Conservation (phyloP, 1,284 basidiomycete species). For the Cryptococcus sp. region DNA sequence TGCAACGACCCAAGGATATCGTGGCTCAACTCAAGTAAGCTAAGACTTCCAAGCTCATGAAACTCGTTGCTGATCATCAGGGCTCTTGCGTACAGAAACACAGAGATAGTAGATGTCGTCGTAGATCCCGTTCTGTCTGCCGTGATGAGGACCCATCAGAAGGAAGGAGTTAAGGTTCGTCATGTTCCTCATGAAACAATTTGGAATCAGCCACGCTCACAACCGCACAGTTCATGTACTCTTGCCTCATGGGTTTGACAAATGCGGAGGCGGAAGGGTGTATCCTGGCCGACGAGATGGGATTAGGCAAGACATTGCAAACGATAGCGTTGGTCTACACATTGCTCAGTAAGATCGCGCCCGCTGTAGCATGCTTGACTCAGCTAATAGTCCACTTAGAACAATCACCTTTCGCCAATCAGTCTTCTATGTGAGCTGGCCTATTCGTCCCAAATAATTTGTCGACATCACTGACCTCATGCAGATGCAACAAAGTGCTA, state of each 20-base stretch:
- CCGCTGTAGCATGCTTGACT: not conserved
- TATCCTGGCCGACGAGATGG: conserved; percentile 97
- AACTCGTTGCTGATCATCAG: conserved; percentile 1
- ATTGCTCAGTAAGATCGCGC: conserved; percentile 67
- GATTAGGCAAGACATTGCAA: conserved; percentile 85
- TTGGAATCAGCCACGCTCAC: conserved; percentile 8
- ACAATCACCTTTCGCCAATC: conserved; percentile 75
- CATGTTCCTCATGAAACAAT: not conserved
- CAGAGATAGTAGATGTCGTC: conserved; percentile 75
- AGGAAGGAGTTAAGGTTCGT: conserved; percentile 66
- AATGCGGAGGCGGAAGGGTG: conserved; percentile 82
- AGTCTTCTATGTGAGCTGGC: conserved; percentile 56
- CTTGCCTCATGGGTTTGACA: conserved; percentile 91
- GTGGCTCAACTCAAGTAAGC: conserved; percentile 75
- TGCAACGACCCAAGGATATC: conserved; percentile 73
- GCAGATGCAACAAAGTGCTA: conserved; percentile 69
- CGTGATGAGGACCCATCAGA: conserved; percentile 84
- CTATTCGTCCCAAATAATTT: not conserved
- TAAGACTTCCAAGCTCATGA: not conserved
- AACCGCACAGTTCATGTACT: conserved; percentile 78
- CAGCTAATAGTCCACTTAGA: conserved; percentile 39
- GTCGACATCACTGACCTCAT: conserved; percentile 1
- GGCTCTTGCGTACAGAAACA: conserved; percentile 23
- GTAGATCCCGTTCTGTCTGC: conserved; percentile 84
- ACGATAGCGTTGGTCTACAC: conserved; percentile 88